Evolutionary conservation across 257 asterid species (phyloP), one percentile per base, ranked within the genome.

Genomic region (Lithospermum erythrorhizon): DNA sequence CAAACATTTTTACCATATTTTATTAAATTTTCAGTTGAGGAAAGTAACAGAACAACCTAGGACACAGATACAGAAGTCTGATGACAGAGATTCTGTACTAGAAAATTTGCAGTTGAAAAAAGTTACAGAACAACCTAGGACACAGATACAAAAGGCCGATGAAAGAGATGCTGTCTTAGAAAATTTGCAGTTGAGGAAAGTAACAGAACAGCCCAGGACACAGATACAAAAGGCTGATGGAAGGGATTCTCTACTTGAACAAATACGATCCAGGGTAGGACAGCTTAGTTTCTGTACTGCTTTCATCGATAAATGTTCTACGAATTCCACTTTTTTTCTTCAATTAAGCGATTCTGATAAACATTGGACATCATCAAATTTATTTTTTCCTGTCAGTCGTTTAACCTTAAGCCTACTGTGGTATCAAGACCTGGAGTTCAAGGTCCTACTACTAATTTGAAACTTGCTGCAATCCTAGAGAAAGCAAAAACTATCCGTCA

Each of bases 401-500:
- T 85, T 87, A 87, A 79, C 78, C 70, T 90, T 82, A 90, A 79
- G 75, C 96, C 94, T 54, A 79, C 96, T 23, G 71, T 66, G 55
- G 72, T 71, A 32, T 74, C 85, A 61, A 79, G 94, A 62, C 89
- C 97, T 49, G 83, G 72, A 67, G 55, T 80, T 80, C 87, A 70
- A 64, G 96, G 81, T 53, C 96, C 94, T 57, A 80, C 61, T 63
- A 82, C 94, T 61, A 84, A 89, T 74, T 82, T 89, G 62, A 84
- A 68, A 67, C 85, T 89, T 55, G 87, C 93, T 68, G 95, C 97
- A 57, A 81, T 89, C 59, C 64, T 89, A 84, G 93, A 85, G 72
- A 89, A 81, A 78, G 97, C 95, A 80, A 87, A 84, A 72, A 81
- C 91, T 16, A 89, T 87, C 65, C 89, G 97, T 64, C 95, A 87